Evolutionary conservation across 768 basidiomycete species (phyloP), one percentile per base, ranked within the genome.

Genomic region (Lactarius vividus): DNA sequence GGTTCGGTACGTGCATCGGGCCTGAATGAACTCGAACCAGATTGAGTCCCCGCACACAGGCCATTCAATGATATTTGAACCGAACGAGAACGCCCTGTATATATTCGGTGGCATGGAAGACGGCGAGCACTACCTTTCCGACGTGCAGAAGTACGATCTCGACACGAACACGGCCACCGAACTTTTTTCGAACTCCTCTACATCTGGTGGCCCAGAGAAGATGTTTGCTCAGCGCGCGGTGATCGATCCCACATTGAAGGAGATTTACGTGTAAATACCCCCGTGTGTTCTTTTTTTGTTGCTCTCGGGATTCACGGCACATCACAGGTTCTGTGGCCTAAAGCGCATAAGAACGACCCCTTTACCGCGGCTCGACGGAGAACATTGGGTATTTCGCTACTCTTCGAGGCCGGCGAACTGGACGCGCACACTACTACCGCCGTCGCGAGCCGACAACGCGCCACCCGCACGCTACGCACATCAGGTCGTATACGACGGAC

Each of bases 31-130:
- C 26, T 55, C 3, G 33, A 26, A 5, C 26, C 4, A 3, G 20
- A 20, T 23, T 62, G 33, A 63, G 16, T n/a, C 28, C 1, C 31
- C 44, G 31, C 6, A 2, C 29, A 11, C 56, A 88, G 89, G 90
- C 0, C 91, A 93, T 75, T 91, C 90, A 4, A 93, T 94, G 91
- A 83, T 92, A 4, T 79, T 92, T 23, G 91, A 92, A 61, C 78
- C 86, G 5, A 75, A 74, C 13, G 75, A 82, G 0, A 83, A 82
- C 40, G 83, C 80, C 0, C 79, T 92, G 18, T 88, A 84, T 73
- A 86, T 93, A 52, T 88, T 92, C 69, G 89, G 85, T 13, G 91
- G 92, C 1, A 87, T 89, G 73, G 80, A 83, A 20, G 85, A 86
- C 31, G 84, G 57, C 11, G 69, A 88, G 28, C 83, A 79, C 64